Evolutionary conservation across 306 rosid species (phyloP).

Genomic region (Prunus davidiana): DNA sequence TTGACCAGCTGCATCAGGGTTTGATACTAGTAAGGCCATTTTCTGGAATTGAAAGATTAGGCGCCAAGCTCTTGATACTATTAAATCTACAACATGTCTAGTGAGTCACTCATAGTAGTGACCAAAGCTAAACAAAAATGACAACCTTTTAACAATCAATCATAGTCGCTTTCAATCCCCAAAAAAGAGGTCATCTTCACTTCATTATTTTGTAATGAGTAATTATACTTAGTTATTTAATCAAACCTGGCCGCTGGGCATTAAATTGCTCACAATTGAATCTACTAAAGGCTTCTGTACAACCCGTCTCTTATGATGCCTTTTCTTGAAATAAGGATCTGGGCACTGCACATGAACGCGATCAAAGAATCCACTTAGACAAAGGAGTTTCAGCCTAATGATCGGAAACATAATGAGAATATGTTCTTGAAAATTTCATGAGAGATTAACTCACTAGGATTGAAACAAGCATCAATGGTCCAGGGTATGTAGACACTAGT

Average conservation of each 20-base stretch:
- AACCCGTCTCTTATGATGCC: conserved; percentile 86
- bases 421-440: not conserved
- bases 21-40: not conserved
- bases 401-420: not conserved
- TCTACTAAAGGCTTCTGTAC: conserved; percentile 74
- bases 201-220: not conserved
- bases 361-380: conserved; percentile 16
- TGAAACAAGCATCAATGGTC: conserved; percentile 76
- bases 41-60: not conserved
- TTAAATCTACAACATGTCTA: not conserved
- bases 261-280: conserved; percentile 51
- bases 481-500: conserved; percentile 71
- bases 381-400: not conserved
- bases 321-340: conserved; percentile 91
- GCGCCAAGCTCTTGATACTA: not conserved
- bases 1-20: too few species aligned
- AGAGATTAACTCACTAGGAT: conserved; percentile 61
- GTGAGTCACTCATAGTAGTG: not conserved
- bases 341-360: conserved; percentile 69
- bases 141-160: not conserved
- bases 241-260: conserved; percentile 70
- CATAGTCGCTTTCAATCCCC: not conserved
- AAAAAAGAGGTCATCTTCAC: not conserved
- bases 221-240: not conserved
- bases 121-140: not conserved